A percentile compares a stretch with the other conserved stretches of the same genome.
Conservation (phyloP, 1,284 basidiomycete species). For the Leccinum huronense region DNA sequence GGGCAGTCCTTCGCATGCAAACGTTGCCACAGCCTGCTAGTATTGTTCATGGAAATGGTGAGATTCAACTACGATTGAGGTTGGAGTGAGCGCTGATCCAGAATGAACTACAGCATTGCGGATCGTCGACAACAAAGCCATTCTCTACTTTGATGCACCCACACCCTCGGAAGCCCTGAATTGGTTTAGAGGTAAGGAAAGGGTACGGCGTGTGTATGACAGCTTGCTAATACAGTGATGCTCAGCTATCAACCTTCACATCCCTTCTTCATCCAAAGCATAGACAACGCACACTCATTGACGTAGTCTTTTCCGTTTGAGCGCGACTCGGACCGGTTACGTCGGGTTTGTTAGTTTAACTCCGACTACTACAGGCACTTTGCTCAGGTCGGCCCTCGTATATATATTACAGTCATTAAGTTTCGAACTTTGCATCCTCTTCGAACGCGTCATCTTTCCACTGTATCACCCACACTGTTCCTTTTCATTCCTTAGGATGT, state of each 20-base stretch:
- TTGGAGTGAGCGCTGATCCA: constrained; percentile 8
- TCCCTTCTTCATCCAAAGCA: constrained; percentile 54
- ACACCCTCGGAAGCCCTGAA: constrained; percentile 80
- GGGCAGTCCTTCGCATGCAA: constrained; percentile 92
- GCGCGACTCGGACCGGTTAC: constrained; percentile 6
- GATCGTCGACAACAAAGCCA: constrained; percentile 85
- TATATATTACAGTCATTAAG: constrained; percentile 40
- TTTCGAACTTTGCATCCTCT: constrained; percentile 31
- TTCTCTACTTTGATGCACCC: constrained; percentile 88
- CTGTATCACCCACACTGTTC: constrained; percentile 34
- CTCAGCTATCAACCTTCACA: constrained; percentile 63
- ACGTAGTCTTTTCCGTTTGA: constrained; percentile 8
- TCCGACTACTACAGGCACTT: constrained; percentile 9
- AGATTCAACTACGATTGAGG: constrained; percentile 29
- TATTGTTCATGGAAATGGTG: constrained; percentile 83
- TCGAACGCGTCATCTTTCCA: constrained; percentile 32
- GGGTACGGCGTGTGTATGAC: background rate
- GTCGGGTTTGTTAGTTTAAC: constrained; percentile 13
- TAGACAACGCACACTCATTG: constrained; percentile 29
- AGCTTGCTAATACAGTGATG: constrained; percentile 10
- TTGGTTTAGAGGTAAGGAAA: constrained; percentile 77
- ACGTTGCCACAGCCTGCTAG: constrained; percentile 86
- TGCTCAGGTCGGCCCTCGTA: constrained; percentile 29
- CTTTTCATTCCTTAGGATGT: constrained; percentile 8
- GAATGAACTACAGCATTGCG: constrained; percentile 57